phyloP scores from a whole-genome alignment of 345 rosid genomes.

The Ailanthus altissimus region DNA sequence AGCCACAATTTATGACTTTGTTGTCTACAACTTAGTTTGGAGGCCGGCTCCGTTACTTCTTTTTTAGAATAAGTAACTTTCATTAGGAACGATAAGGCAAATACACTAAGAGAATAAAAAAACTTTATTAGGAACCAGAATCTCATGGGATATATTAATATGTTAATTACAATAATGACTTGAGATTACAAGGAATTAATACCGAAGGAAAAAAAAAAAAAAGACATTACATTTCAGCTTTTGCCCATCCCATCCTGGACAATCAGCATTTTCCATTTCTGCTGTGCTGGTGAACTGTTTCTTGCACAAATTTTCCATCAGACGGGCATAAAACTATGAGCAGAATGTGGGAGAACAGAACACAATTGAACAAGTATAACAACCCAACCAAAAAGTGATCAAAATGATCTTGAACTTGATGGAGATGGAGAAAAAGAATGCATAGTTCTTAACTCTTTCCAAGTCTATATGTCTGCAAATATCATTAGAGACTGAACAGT shows the following conservation, averaged over 20 bases:
- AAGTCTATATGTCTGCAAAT: background rate
- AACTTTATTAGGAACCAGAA: background rate
- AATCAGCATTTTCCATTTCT: background rate
- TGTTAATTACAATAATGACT: background rate
- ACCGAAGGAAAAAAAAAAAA: background rate
- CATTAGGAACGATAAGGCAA: no score
- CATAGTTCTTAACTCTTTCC: background rate
- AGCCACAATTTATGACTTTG: no score
- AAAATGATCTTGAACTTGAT: background rate
- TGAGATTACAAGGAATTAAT: conserved; percentile 2
- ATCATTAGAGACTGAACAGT: background rate
- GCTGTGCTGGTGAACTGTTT: background rate
- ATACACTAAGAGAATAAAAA: no score
- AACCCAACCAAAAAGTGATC: background rate
- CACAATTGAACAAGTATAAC: background rate
- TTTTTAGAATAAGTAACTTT: no score
- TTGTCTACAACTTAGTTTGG: no score
- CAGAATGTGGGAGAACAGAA: background rate
- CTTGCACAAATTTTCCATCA: background rate
- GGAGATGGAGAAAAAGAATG: background rate
- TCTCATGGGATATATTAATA: background rate
- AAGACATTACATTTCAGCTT: background rate
- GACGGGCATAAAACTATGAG: background rate
- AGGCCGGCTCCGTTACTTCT: no score
- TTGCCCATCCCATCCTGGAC: background rate